Base-by-base conservation (phyloP, 352 stramenopile genomes). In the Phytopythium sindhum region DNA sequence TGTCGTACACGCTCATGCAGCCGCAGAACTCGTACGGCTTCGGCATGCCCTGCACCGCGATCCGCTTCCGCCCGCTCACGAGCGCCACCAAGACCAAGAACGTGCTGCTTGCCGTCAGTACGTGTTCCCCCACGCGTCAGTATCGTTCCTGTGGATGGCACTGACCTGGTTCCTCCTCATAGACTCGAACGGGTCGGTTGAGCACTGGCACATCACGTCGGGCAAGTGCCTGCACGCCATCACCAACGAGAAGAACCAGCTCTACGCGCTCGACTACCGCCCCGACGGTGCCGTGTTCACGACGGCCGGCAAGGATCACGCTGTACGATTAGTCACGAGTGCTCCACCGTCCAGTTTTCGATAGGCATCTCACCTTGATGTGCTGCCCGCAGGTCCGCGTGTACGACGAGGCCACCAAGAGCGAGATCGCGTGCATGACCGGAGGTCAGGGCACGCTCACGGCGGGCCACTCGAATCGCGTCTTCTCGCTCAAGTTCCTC, bases 201-300 rank as follows among this genome's bases (percentile, higher is more conserved):
- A 96, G 63, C 90, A 97, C 67, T 98, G 91, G 91, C 92, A 98
- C 70, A 91, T 97, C 59, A 97, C 92, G 24, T 96, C 86, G 4
- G 86, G 90, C 56, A 97, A 97, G 70, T 97, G 89, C 69, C 78
- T 98, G 45, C 89, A 95, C 68, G 80, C 86, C n/a, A 96, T 97
- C 74, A 80, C 65, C n/a, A 84, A 95, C 68, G 80, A 86, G 45
- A 65, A 92, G 58, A 96, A 96, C 66, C 91, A 97, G 65, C 70
- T 97, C 15, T 97, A 96, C 65, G 88, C 88, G 48, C 79, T 98
- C 4, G 87, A 97, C 69, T 97, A 97, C 65, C 84, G 87, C 63
- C 44, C 61, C 2, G 91, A 97, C 62, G 91, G 90, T 50, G 77
- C 76, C 2, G 80, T 88, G 70, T 98, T 98, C 65, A 90, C 91